Evolutionary conservation across 2,329 filamentous ascomycete species (phyloP), one percentile per base, ranked within the genome.

Genomic region (Arthrobotrys conoides): DNA sequence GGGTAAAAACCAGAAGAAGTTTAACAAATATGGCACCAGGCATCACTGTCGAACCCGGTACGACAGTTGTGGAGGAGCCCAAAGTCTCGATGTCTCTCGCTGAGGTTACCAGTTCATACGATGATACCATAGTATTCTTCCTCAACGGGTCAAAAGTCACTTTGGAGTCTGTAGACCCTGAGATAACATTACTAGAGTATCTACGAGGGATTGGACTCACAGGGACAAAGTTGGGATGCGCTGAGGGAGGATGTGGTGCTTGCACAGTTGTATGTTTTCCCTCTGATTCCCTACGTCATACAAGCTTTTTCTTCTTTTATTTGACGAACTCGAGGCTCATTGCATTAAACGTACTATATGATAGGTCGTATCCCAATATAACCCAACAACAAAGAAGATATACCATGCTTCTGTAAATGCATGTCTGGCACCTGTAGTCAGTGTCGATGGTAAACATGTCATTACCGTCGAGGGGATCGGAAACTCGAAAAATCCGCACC

Each of bases 401-500:
- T 98, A 98, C 83, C 95, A 99, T 87, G 96, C 96, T 72, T 96
- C 93, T 68, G 93, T 98, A 76, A 99, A 99, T 84, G 96, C 96
- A 49, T 99, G 96, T 84, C 87, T 99, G 66, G 95, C 96, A 10
- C 96, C 96, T 5, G 88, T 99, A 57, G 92, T 94, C 81, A 97
- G 94, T 82, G 89, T 98, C 51, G 96, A 98, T 84, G 96, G 96
- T 53, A 99, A 99, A 84, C 96, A 99, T 88, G 93, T 98, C 83
- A 94, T 99, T 83, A 99, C 96, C 2, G 91, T 99, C 48, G 96
- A 99, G 85, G 96, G 96, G 5, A 97, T 99, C 82, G 96, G 96
- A 10, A 93, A 92, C 83, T 91, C 93, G 30, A 91, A 96, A 84
- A 90, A 88, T 49, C 96, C 96, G 4, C 96, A 99, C 86, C 93